A percentile compares a stretch with the other conserved stretches of the same genome.
phyloP scores from a whole-genome alignment of 257 asterid genomes.

The Solanum pimpinellifolium region DNA sequence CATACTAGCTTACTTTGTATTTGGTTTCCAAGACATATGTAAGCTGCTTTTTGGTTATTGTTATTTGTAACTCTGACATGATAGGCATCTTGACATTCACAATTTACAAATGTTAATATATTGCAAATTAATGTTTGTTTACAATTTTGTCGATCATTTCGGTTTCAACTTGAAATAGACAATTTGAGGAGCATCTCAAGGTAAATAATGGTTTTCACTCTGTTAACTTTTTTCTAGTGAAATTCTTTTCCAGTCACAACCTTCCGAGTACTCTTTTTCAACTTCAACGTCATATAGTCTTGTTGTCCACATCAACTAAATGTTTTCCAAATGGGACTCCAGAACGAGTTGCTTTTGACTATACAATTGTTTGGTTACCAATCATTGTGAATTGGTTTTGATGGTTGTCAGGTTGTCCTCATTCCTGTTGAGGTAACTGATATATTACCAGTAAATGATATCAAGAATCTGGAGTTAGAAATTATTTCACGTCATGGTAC shows the following conservation, averaged over 20 bases:
- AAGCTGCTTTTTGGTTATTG: not conserved
- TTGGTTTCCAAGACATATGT: not conserved
- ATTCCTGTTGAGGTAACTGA: not conserved
- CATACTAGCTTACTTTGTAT: not conserved
- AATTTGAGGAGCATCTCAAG: not conserved
- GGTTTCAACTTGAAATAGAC: not conserved
- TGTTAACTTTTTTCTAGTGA: not conserved
- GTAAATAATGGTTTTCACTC: not conserved
- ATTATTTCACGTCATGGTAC: not conserved
- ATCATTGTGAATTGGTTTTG: not conserved
- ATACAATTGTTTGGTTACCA: not conserved
- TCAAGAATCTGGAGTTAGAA: not conserved
- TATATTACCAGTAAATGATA: not conserved
- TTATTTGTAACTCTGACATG: not conserved
- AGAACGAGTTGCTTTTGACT: not conserved
- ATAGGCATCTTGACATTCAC: not conserved
- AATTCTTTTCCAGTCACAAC: not conserved
- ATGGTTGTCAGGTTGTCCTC: not conserved
- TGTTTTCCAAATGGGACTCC: not conserved
- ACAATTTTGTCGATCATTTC: not conserved
- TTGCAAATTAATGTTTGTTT: not conserved
- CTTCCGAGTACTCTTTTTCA: not conserved
- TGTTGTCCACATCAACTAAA: too few species aligned
- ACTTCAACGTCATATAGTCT: not conserved
- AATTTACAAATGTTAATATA: not conserved